Evolutionary conservation across 768 basidiomycete genomes (phyloP).

Genomic region (Cyathus striatus): DNA sequence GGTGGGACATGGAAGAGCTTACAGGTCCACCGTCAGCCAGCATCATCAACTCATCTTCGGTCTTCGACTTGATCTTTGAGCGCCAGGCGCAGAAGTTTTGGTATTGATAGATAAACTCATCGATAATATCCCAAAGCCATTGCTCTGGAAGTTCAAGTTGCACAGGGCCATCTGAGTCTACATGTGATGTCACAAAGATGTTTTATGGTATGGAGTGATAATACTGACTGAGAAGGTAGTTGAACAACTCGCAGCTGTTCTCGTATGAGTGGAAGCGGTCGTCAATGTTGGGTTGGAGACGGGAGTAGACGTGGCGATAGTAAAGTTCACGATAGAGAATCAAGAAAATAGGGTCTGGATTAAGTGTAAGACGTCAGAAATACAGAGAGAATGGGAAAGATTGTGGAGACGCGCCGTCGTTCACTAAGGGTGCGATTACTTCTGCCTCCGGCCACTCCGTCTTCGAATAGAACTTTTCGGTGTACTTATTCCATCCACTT

Average conservation of each 20-base stretch:
- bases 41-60: conserved; percentile 83
- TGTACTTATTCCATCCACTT: conserved; percentile 95
- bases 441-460: conserved; percentile 98
- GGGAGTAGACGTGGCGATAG: conserved; percentile 94
- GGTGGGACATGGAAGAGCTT: conserved; percentile 17
- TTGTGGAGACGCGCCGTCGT: conserved; percentile 60
- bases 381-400: not conserved
- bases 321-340: conserved; percentile 96
- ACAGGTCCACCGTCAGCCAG: conserved; percentile 71
- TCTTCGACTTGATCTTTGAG: conserved; percentile 77
- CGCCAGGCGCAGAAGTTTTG: conserved; percentile 94
- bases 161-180: conserved; percentile 93
- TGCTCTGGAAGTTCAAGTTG: conserved; percentile 92
- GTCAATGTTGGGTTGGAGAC: conserved; percentile 91
- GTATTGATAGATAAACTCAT: conserved; percentile 98
- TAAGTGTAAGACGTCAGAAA: conserved; percentile 3
- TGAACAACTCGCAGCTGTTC: conserved; percentile 97
- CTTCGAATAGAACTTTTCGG: conserved; percentile 92
- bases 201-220: not conserved
- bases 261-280: conserved; percentile 98
- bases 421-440: conserved; percentile 88
- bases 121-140: conserved; percentile 98
- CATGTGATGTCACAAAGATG: not conserved
- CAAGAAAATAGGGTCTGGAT: conserved; percentile 84
- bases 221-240: conserved; percentile 85